phyloP scores from a whole-genome alignment of 208 protist species.

The Acanthamoeba triangularis region DNA sequence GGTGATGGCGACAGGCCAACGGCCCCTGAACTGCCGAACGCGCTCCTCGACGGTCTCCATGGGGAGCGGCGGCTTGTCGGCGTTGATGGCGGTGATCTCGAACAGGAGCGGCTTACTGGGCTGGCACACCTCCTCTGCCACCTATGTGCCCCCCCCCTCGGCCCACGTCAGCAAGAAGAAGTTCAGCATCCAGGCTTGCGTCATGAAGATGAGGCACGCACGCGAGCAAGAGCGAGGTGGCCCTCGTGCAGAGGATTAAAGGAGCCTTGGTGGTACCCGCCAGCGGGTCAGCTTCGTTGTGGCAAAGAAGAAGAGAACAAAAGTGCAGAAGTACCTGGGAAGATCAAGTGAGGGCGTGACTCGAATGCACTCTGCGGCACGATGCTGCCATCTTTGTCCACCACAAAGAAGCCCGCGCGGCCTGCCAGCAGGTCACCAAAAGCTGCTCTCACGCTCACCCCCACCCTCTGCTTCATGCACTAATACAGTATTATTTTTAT shows the following conservation, averaged over 20 bases:
- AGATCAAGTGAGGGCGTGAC: background rate
- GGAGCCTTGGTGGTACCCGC: background rate
- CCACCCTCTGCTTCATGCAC: background rate
- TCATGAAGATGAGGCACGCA: background rate
- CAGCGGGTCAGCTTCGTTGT: background rate
- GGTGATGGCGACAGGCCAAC: slow-evolving; percentile 55
- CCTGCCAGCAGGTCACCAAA: slow-evolving; percentile 25
- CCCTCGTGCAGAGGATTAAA: slow-evolving; percentile 56
- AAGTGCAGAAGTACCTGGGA: background rate
- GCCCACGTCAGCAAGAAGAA: background rate
- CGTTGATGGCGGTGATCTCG: slow-evolving; percentile 52
- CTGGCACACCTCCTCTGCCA: slow-evolving; percentile 11
- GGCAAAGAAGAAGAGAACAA: background rate
- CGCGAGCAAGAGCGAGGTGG: slow-evolving; percentile 23
- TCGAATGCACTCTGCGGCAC: background rate
- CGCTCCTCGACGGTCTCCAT: slow-evolving; percentile 16
- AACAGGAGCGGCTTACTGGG: slow-evolving; percentile 29
- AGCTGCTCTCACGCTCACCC: background rate
- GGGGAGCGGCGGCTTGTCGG: slow-evolving; percentile 64
- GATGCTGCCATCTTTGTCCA: background rate
- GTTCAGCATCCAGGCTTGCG: background rate
- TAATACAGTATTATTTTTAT: too few species aligned
- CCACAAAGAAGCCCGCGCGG: background rate
- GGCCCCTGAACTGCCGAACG: background rate
- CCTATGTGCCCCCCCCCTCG: background rate